These are phyloP conservation scores for Syzygium grande DNA, from an alignment of 345 rosid species.

Conservation along the genomic window DNA sequence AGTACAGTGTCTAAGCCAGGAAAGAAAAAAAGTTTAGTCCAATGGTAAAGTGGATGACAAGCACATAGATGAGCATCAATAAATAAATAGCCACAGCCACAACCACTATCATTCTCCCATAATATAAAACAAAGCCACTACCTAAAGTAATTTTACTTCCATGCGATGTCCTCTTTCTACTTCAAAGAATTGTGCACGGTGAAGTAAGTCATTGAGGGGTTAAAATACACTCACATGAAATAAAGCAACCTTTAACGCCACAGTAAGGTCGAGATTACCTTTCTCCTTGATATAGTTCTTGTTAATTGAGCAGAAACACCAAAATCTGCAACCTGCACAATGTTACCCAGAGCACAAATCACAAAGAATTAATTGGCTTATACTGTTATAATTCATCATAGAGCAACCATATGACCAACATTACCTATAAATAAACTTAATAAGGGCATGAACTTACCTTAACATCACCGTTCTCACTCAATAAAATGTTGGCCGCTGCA, in stretches of 20 bases:
- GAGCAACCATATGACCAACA: constrained; percentile 1
- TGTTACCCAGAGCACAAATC: neutral
- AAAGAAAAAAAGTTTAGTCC: neutral
- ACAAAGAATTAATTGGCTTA: neutral
- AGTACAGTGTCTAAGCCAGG: neutral
- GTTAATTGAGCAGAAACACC: constrained; percentile 99
- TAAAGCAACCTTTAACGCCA: neutral
- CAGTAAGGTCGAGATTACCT: constrained; percentile 43
- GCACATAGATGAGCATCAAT: neutral
- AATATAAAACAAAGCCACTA: neutral
- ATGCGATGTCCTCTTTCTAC: neutral
- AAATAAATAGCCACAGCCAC: neutral
- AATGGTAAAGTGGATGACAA: neutral
- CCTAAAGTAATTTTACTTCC: neutral
- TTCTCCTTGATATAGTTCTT: constrained; percentile 96
- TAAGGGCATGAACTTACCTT: constrained; percentile 49
- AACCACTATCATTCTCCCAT: neutral
- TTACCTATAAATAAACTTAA: neutral
- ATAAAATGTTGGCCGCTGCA: constrained; percentile 95
- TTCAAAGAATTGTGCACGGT: neutral
- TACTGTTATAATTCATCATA: neutral
- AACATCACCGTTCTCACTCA: constrained; percentile 95
- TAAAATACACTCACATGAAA: neutral
- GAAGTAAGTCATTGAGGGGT: neutral
- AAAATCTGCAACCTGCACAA: constrained; percentile 93